Percentiles rank a stretch among this genome's conserved stretches.
Evolutionary conservation across 768 basidiomycete genomes (phyloP).

Genomic region (Pisolithus marmoratus): DNA sequence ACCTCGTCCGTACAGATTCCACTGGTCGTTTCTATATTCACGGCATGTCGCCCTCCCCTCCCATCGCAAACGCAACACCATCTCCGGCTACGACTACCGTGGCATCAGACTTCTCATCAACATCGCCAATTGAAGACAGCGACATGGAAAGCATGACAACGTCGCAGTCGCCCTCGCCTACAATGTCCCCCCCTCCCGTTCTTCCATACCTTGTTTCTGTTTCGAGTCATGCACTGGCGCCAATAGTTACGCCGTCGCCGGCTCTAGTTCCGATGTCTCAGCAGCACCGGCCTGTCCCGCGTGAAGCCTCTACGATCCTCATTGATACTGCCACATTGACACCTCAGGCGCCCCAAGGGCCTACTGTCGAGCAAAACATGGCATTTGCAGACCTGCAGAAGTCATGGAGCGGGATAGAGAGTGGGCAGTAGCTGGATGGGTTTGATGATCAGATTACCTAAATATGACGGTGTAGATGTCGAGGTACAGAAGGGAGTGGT

Average conservation of each 20-base stretch:
- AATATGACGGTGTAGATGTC: no score
- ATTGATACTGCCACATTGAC: slow-evolving; percentile 32
- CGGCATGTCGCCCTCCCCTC: slow-evolving; percentile 29
- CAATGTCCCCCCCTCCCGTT: slow-evolving; percentile 22
- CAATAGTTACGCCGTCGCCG: neutral
- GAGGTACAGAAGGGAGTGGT: no score
- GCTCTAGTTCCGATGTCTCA: neutral
- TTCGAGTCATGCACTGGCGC: neutral
- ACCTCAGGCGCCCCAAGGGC: slow-evolving; percentile 45
- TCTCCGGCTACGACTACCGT: slow-evolving; percentile 12
- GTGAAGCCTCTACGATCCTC: slow-evolving; percentile 32
- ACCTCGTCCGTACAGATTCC: slow-evolving; percentile 83
- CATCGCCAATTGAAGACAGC: slow-evolving; percentile 42
- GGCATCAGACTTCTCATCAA: slow-evolving; percentile 40
- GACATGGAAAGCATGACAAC: slow-evolving; percentile 44
- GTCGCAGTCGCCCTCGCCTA: slow-evolving; percentile 50
- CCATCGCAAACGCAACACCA: neutral
- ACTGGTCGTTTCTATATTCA: slow-evolving; percentile 49
- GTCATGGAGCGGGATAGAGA: slow-evolving; percentile 24
- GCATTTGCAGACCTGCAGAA: slow-evolving; percentile 68
- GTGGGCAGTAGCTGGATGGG: no score
- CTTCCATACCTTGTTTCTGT: slow-evolving; percentile 15
- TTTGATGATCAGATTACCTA: no score
- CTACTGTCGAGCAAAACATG: slow-evolving; percentile 81
- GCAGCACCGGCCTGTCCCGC: slow-evolving; percentile 2